phyloP scores from a whole-genome alignment of 108 stramenopile genomes.

The Nannochloropsis salina region DNA sequence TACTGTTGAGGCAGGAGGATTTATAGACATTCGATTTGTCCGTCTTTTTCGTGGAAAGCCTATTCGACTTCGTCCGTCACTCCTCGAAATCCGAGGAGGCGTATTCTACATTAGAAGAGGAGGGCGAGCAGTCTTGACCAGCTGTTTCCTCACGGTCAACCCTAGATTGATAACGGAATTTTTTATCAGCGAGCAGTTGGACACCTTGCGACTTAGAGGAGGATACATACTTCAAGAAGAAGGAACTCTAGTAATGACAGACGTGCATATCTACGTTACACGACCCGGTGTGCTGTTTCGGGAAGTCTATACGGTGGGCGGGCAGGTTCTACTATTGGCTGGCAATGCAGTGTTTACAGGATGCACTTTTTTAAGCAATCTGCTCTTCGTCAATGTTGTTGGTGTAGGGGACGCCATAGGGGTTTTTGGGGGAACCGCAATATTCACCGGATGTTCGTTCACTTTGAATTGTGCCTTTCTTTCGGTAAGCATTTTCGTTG shows the following conservation, averaged over 20 bases:
- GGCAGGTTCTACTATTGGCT: background rate
- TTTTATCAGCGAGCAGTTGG: background rate
- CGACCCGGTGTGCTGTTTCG: background rate
- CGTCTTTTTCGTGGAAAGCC: constrained; percentile 7
- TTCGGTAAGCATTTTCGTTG: background rate
- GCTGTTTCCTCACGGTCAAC: background rate
- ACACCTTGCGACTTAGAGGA: background rate
- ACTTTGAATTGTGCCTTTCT: background rate
- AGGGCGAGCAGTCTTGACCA: background rate
- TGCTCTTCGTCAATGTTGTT: background rate
- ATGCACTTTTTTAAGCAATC: background rate
- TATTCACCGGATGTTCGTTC: background rate
- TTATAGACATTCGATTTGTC: background rate
- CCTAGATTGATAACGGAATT: background rate
- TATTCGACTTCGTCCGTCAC: background rate
- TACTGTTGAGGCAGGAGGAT: background rate
- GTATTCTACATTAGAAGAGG: background rate
- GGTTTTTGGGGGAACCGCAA: background rate
- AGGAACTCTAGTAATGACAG: constrained; percentile 8
- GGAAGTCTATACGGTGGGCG: background rate
- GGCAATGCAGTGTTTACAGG: background rate
- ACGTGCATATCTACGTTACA: background rate
- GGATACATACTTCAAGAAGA: background rate
- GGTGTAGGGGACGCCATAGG: background rate
- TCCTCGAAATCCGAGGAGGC: background rate